Conservation (phyloP, 148 eudicot genomes). For the Diospyros kaki region DNA sequence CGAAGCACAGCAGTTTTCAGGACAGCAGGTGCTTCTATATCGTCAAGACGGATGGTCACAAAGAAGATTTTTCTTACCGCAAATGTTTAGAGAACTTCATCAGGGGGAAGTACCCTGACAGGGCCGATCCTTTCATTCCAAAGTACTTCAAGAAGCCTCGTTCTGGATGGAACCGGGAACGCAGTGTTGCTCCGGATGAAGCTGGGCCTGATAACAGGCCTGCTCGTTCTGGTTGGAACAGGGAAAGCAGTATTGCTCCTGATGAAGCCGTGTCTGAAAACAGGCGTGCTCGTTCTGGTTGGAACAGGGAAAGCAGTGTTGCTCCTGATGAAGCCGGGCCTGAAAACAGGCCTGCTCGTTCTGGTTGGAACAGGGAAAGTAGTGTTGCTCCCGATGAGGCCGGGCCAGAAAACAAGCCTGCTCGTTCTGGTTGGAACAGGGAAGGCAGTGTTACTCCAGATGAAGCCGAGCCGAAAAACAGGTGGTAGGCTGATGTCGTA, state of each 20-base stretch:
- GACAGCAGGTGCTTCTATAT: constrained; percentile 75
- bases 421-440: constrained; percentile 18
- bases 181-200: constrained; percentile 6
- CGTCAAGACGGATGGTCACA: constrained; percentile 62
- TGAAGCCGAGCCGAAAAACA: neutral
- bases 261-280: constrained; percentile 4
- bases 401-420: neutral
- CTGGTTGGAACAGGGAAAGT: neutral
- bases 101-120: constrained; percentile 56
- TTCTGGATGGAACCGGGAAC: constrained; percentile 12
- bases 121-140: constrained; percentile 50
- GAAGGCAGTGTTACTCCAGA: constrained; percentile 10
- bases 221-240: constrained; percentile 3
- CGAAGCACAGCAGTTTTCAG: constrained; percentile 59
- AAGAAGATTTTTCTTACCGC: constrained; percentile 74
- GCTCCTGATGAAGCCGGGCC: constrained; percentile 11
- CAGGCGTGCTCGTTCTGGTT: neutral
- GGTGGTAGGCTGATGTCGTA: too few species aligned
- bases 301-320: constrained; percentile 11
- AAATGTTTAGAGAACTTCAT: constrained; percentile 70
- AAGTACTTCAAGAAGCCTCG: constrained; percentile 62
- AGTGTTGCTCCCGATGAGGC: neutral
- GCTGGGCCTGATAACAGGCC: neutral
- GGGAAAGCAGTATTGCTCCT: constrained; percentile 11
- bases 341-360: neutral